Conservation (phyloP, 306 rosid genomes). For the Dalbergia cultrata region DNA sequence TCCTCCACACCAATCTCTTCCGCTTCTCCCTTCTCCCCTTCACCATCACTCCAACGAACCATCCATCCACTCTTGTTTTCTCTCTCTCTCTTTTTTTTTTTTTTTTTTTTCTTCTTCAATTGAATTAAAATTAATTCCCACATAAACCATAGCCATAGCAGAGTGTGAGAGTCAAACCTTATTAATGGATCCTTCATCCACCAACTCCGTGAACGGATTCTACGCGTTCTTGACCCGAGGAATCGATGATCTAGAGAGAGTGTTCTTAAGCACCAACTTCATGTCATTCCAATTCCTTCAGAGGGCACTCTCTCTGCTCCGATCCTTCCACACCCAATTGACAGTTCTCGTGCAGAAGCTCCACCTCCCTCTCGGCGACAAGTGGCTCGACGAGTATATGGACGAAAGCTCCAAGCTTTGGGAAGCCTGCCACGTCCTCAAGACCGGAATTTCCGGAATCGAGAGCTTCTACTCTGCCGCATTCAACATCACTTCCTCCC, state of each 20-base stretch:
- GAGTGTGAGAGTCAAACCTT: no score
- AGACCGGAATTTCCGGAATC: constrained; percentile 89
- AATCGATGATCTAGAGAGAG: constrained; percentile 94
- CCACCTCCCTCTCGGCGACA: constrained; percentile 93
- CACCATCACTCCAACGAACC: constrained; percentile 6
- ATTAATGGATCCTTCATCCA: constrained; percentile 87
- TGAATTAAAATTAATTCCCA: neutral
- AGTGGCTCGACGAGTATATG: constrained; percentile 99
- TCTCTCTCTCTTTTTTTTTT: neutral
- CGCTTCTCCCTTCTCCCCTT: constrained; percentile 26
- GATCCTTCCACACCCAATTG: constrained; percentile 94
- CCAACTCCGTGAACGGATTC: constrained; percentile 98
- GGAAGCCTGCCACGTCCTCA: constrained; percentile 96
- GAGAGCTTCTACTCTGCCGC: constrained; percentile 85
- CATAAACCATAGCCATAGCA: neutral
- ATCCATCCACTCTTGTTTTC: neutral
- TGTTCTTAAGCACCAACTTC: constrained; percentile 80
- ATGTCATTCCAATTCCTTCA: constrained; percentile 99
- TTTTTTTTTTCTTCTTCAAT: no score
- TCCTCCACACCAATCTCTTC: constrained; percentile 39
- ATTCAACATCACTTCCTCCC: constrained; percentile 69
- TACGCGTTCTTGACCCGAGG: constrained; percentile 88
- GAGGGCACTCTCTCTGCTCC: constrained; percentile 81
- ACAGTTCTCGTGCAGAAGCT: constrained; percentile 93
- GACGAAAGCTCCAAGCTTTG: constrained; percentile 99